These are phyloP conservation scores for Centrapalus pauciflorus DNA, from an alignment of 129 eudicot genomes.

Conservation along the genomic window DNA sequence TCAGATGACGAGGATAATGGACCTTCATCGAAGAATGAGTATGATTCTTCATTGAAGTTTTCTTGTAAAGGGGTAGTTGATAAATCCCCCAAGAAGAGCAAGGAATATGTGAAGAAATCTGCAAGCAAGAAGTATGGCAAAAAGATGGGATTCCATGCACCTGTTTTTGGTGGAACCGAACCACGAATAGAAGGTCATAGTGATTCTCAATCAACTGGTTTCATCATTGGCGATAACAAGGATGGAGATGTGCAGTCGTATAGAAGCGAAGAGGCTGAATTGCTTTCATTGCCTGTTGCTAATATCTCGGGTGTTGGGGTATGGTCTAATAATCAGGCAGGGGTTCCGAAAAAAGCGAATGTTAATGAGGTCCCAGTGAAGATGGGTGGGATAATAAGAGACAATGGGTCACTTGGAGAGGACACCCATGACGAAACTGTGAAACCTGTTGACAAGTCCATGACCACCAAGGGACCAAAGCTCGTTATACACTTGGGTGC, in stretches of 20 bases:
- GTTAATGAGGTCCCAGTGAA: constrained; percentile 39
- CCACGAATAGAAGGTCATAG: constrained; percentile 34
- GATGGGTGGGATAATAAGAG: constrained; percentile 24
- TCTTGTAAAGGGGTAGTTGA: constrained; percentile 70
- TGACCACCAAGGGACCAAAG: constrained; percentile 63
- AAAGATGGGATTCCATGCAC: constrained; percentile 32
- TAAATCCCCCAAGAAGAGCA: constrained; percentile 61
- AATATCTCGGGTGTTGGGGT: constrained; percentile 46
- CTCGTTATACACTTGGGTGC: constrained; percentile 81
- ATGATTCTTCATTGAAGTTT: constrained; percentile 59
- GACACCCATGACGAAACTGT: constrained; percentile 30
- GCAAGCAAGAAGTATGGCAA: constrained; percentile 55
- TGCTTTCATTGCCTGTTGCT: constrained; percentile 37
- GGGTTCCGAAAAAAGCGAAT: constrained; percentile 33
- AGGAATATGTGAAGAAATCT: constrained; percentile 52
- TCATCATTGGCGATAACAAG: constrained; percentile 31
- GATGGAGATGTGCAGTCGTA: constrained; percentile 37
- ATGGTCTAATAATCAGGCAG: constrained; percentile 45
- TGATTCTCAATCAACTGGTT: constrained; percentile 41
- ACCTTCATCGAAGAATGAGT: constrained; percentile 44
- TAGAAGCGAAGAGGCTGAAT: constrained; percentile 32
- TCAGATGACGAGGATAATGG: constrained; percentile 82
- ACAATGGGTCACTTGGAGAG: constrained; percentile 27
- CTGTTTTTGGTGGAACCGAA: constrained; percentile 19
- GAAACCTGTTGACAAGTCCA: constrained; percentile 32